Percentiles rank a stretch among this genome's conserved stretches.
phyloP scores from a whole-genome alignment of 371 early-diverging fungal species.

The Mucor velutinosus region DNA sequence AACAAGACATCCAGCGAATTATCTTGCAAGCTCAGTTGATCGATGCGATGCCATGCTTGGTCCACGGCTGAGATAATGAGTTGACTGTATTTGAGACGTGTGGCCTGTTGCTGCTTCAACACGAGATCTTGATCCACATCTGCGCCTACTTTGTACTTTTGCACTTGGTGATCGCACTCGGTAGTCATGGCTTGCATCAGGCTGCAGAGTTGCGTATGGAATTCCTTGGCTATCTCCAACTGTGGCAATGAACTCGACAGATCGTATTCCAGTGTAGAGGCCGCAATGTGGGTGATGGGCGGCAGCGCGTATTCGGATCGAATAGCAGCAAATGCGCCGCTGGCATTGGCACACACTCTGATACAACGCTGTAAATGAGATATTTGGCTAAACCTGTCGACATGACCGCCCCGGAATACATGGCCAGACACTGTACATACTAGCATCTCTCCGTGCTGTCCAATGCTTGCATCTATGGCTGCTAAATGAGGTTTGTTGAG shows the following conservation, averaged over 20 bases:
- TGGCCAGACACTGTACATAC: conserved; percentile 53
- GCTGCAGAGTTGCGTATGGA: not conserved
- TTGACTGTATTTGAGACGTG: conserved; percentile 4
- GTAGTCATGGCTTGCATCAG: not conserved
- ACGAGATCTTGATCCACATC: not conserved
- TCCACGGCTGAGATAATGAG: conserved; percentile 5
- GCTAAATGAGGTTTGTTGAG: conserved; percentile 33
- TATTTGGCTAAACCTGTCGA: conserved; percentile 41
- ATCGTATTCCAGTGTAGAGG: conserved; percentile 34
- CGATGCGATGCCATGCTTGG: conserved; percentile 19
- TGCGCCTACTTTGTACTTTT: not conserved
- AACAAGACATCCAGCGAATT: conserved; percentile 46
- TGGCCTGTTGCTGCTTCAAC: not conserved
- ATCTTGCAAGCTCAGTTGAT: conserved; percentile 10
- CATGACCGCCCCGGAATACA: conserved; percentile 50
- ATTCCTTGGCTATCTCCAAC: not conserved
- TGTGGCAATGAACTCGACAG: conserved; percentile 46
- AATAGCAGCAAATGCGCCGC: conserved; percentile 63
- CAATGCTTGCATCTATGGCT: conserved; percentile 50
- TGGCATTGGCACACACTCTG: conserved; percentile 55
- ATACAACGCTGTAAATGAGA: conserved; percentile 57
- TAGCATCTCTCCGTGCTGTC: conserved; percentile 55
- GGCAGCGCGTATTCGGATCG: conserved; percentile 46
- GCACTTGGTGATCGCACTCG: not conserved
- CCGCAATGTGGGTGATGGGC: not conserved